Evolutionary conservation across 129 eudicot genomes (phyloP), one percentile per base, ranked within the genome.

Genomic region (Kitagawia praeruptora): DNA sequence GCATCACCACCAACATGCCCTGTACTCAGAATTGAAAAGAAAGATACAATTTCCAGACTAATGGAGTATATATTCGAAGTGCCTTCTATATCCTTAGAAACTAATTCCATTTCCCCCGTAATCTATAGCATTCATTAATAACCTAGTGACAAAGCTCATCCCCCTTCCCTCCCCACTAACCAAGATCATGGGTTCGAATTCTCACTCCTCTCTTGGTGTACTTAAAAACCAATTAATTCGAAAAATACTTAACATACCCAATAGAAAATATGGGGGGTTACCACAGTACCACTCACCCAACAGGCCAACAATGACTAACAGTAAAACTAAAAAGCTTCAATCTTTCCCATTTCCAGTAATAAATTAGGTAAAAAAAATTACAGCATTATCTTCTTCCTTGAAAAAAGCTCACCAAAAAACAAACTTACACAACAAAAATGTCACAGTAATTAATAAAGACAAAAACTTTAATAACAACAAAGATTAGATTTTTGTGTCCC

Each of bases 261-360:
- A 34, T 34, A 34, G 37, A 34, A 34, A 34, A 34, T 34, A 34
- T 0, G 37, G 37, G 37, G 37, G 37, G 37, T 41, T 25, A 47
- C 23, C 51, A 46, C 73, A 63, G 75, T 31, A 75, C 81, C 83
- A 81, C 90, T 47, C 56, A 70, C 81, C n/a, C n/a, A n/a, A n/a
- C n/a, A 31, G 1, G 34, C 76, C 70, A 84, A 81, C 37, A 83
- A 83, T 74, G 67, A 83, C n/a, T 70, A 80, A 41, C 85, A 79
- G 46, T 80, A 81, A 79, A 46, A 78, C 3, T 48, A 16, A 70
- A 31, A 47, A 47, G 51, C 70, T 82, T 79, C 4, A 23, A 8
- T 81, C 41, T 46, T 31, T 25, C 0, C 69, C 5, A n/a, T 25
- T 25, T 61, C 3, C 69, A 61, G 42, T 10, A 23, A 15, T 0